A percentile compares a stretch with the other conserved stretches of the same genome.
These are phyloP conservation scores for Erodium chrysanthum DNA, from an alignment of 441 rosid genomes.

Conservation along the genomic window DNA sequence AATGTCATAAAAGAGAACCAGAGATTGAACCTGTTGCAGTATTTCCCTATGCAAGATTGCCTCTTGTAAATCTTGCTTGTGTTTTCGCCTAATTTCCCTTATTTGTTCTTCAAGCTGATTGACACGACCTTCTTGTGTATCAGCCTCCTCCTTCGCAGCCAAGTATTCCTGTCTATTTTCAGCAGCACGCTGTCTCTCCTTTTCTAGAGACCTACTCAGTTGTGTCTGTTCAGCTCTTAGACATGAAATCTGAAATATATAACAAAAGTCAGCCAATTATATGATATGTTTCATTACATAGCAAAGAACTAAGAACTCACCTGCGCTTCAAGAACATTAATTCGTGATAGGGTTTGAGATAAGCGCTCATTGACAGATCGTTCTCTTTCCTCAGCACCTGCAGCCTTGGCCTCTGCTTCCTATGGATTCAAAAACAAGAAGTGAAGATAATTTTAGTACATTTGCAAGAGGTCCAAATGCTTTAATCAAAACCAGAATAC, in stretches of 20 bases:
- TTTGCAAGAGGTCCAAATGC: conserved; percentile 10
- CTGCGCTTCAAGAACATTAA: conserved; percentile 98
- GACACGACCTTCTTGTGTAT: conserved; percentile 82
- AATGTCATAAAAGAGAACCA: background rate
- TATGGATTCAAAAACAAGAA: conserved; percentile 25
- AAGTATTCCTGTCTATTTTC: conserved; percentile 94
- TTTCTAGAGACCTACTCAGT: conserved; percentile 84
- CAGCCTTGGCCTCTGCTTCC: conserved; percentile 96
- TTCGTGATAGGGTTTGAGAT: conserved; percentile 84
- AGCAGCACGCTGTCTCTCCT: conserved; percentile 97
- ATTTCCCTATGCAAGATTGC: conserved; percentile 62
- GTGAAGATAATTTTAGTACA: conserved; percentile 13
- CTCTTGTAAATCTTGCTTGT: conserved; percentile 89
- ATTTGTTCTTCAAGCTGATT: conserved; percentile 79
- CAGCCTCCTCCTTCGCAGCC: conserved; percentile 94
- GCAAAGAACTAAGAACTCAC: conserved; percentile 19
- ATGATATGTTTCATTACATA: background rate
- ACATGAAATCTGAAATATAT: conserved; percentile 60
- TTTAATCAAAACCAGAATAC: conserved; percentile 8
- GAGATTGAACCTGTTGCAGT: conserved; percentile 65
- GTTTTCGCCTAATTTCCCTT: conserved; percentile 61
- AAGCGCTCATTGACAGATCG: conserved; percentile 78
- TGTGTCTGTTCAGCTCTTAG: conserved; percentile 92
- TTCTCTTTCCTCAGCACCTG: conserved; percentile 86
- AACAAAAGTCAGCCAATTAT: conserved; percentile 1